Percentiles rank a stretch among this genome's conserved stretches.
phyloP scores from a whole-genome alignment of 2,329 filamentous ascomycete species.

The Aureobasidium subglaciale region DNA sequence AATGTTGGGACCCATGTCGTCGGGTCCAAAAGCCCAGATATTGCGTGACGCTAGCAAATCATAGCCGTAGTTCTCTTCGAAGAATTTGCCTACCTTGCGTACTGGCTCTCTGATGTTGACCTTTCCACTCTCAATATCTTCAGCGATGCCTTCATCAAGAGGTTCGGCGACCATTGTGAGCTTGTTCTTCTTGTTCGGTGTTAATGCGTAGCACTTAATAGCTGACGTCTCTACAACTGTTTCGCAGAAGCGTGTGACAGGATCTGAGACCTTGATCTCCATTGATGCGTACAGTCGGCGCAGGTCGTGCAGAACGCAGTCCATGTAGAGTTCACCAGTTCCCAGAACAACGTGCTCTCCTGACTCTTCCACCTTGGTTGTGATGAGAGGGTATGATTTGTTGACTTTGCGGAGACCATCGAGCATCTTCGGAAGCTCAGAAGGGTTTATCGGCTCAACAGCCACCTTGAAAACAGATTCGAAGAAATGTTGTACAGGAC shows the following conservation, averaged over 20 bases:
- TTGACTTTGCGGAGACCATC: slow-evolving; percentile 94
- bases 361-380: slow-evolving; percentile 95
- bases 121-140: slow-evolving; percentile 84
- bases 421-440: slow-evolving; percentile 96
- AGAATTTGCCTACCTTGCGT: slow-evolving; percentile 90
- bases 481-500: slow-evolving; percentile 86
- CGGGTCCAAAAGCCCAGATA: slow-evolving; percentile 97
- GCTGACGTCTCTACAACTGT: slow-evolving; percentile 95
- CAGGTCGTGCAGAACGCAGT: slow-evolving; percentile 93
- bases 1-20: slow-evolving; percentile 91
- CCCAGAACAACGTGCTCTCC: slow-evolving; percentile 93
- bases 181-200: slow-evolving; percentile 99
- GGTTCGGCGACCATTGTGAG: slow-evolving; percentile 98
- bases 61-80: slow-evolving; percentile 95
- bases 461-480: slow-evolving; percentile 97
- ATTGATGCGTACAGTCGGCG: slow-evolving; percentile 93
- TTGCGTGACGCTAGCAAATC: slow-evolving; percentile 88
- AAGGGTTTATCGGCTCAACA: slow-evolving; percentile 96
- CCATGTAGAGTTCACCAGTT: slow-evolving; percentile 98
- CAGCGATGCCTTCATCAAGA: slow-evolving; percentile 86
- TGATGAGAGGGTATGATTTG: slow-evolving; percentile 93
- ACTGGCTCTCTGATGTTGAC: slow-evolving; percentile 91
- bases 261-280: slow-evolving; percentile 98
- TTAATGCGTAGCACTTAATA: slow-evolving; percentile 95
- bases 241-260: slow-evolving; percentile 94